Base-by-base conservation (phyloP, 164 flowering plant genomes). In the Malania oleifera region DNA sequence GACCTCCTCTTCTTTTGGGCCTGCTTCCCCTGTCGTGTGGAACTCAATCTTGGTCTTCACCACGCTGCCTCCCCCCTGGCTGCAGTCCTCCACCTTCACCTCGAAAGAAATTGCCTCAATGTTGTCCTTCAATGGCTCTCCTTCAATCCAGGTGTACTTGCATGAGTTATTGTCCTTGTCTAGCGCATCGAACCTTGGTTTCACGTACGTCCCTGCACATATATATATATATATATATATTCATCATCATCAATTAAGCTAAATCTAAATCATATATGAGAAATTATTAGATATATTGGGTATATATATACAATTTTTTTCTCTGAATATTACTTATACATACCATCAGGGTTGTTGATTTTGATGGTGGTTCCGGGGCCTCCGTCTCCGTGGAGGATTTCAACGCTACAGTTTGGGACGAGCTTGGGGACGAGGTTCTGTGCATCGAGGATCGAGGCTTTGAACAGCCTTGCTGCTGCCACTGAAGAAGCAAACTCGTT, bases 391-490 rank as follows among this genome's bases (percentile, higher is more conserved):
- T 66, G 40, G 18, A 66, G 7, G 8, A 54, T 12, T 3, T 45
- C 60, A 17, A 38, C 22, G 17, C 60, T 48, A 66, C 23, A 24
- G 37, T 25, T 14, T 52, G 62, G 24, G 69, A 54, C 3, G 19
- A 50, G 28, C 54, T 59, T 66, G 20, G 61, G 64, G 12, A 66
- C 17, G 29, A 66, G 54, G 39, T 25, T 52, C 27, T 46, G 24
- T 7, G 53, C 55, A 18, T 66, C 69, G 8, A 66, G 54, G 62
- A 57, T 52, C 48, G 50, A 24, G 29, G 69, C 69, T 54, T 53
- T 45, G 53, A 66, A 59, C 46, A 46, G 8, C n/a, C 49, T 19
- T 7, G 9, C 22, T 0, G 59, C 29, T 0, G 63, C 12, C n/a
- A 59, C 39, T 1, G 64, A 22, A 24, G 50, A 11, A 0, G 53